A percentile compares a stretch with the other conserved stretches of the same genome.
Conservation (phyloP, 192 early-diverging fungal genomes). For the Podochytrium sp. region DNA sequence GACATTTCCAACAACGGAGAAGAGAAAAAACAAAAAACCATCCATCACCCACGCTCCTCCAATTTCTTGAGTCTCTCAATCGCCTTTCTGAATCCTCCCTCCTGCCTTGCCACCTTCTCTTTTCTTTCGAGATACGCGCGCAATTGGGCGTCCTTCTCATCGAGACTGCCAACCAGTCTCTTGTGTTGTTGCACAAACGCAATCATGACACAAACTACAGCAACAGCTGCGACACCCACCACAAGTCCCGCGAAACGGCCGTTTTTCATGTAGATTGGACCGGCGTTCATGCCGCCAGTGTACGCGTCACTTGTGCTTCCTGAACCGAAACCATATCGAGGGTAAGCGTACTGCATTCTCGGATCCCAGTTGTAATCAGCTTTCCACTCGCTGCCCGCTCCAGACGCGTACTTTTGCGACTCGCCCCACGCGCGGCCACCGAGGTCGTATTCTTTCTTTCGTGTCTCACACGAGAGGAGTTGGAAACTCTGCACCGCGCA, state of each 20-base stretch:
- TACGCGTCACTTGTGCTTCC: no score
- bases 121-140: background rate
- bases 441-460: background rate
- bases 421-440: background rate
- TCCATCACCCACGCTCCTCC: no score
- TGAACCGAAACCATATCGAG: no score
- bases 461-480: background rate
- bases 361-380: background rate
- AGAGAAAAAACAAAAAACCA: no score
- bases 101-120: background rate
- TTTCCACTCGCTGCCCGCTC: background rate
- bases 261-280: constrained; percentile 41
- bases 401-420: background rate
- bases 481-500: background rate
- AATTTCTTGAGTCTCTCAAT: no score
- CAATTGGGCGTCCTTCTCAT: background rate
- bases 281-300: constrained; percentile 3
- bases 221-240: background rate
- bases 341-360: background rate
- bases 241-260: constrained; percentile 28
- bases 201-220: background rate
- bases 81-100: background rate
- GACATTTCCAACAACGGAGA: no score
- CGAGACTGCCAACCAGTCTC: background rate
- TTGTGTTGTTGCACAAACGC: background rate